Base-by-base conservation (phyloP, 257 asterid species). In the Solanum clarkiae region DNA sequence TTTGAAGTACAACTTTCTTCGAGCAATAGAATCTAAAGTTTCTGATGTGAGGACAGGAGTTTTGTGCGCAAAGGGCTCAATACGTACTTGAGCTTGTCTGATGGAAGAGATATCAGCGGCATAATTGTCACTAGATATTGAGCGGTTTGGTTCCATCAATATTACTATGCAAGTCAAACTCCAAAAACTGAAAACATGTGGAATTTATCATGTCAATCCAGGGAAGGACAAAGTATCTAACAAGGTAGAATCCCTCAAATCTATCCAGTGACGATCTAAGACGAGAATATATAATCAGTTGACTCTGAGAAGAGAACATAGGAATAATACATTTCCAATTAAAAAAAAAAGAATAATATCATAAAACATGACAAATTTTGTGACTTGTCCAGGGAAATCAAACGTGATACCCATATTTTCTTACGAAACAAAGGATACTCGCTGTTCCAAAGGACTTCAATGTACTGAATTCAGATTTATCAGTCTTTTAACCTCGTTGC, bases 91-190 rank as follows among this genome's bases (percentile, higher is more conserved):
- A 47, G 99, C 98, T 87, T 89, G 96, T 86, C 89, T 90, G 70
- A 96, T 93, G 17, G 98, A 93, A 84, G 91, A 88, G 17, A 96
- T 88, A 85, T 94, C 95, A 85, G 99, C 98, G 81, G 98, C 99
- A 88, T 94, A 94, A 81, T 88, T 86, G 18, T 85, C 53, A 81
- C 85, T 69, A 62, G 87, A 87, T 84, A 24, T 88, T 70, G 84
- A 80, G 65, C 68, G 70, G n/a, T 91, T 88, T 81, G 82, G 86
- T 88, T 94, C 97, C 97, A 94, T 94, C 89, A 80, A 44, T 70
- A 86, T 18, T 72, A 63, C 84, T 65, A 77, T 7, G 65, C 40
- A 29, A 86, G 7, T 72, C 20, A 44, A 44, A 24, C 74, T 84
- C 20, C 8, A 9, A 18, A 14, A 18, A 16, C 17, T 11, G 62